phyloP scores from a whole-genome alignment of 805 yeast species.

The Nakazawaea wyomingensis region DNA sequence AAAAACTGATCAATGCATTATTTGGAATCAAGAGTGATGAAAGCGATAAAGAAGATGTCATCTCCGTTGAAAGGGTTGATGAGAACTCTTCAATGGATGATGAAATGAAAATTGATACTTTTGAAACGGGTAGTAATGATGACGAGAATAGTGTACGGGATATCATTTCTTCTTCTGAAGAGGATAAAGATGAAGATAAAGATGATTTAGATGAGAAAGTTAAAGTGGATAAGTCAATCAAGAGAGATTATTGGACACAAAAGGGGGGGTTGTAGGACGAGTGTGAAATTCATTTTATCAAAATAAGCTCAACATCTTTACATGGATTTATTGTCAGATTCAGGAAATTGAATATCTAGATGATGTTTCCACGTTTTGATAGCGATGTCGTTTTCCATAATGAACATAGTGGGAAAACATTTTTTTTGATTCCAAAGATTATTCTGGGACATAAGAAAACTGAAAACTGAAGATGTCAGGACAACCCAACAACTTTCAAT shows the following conservation, averaged over 20 bases:
- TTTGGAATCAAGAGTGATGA: constrained; percentile 10
- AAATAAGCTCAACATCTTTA: too few relatives aligned
- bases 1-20: constrained; percentile 3
- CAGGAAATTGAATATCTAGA: too few relatives aligned
- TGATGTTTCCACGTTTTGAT: too few relatives aligned
- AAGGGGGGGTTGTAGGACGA: constrained; percentile 10
- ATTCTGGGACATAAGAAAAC: too few relatives aligned
- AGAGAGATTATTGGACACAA: constrained; percentile 12
- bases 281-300: not conserved
- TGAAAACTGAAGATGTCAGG: too few relatives aligned
- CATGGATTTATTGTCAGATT: too few relatives aligned
- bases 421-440: too few relatives aligned
- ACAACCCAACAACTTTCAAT: too few relatives aligned
- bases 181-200: not conserved
- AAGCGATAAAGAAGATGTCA: not conserved
- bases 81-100: too few relatives aligned
- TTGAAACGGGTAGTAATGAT: not conserved
- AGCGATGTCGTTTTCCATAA: too few relatives aligned
- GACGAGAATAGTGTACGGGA: not conserved
- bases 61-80: not conserved
- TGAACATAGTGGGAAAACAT: too few relatives aligned
- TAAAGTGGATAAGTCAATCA: constrained; percentile 2
- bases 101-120: too few relatives aligned
- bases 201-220: not conserved
- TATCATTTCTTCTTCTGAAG: not conserved